Base-by-base conservation (phyloP, 2,329 filamentous ascomycete species). In the Fusarium chuoi region DNA sequence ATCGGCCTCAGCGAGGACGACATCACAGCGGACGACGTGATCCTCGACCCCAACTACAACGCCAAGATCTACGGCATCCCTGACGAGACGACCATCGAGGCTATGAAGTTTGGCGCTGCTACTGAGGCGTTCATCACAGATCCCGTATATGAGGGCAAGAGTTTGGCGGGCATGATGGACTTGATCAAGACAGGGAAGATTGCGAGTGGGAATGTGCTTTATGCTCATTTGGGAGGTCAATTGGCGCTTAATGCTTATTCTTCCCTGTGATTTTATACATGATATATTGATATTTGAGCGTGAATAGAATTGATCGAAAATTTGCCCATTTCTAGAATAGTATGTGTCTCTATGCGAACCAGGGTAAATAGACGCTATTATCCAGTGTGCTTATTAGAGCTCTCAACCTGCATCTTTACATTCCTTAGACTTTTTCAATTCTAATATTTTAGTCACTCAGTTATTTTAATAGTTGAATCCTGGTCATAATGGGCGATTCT, bases 141-240 rank as follows among this genome's bases (percentile, higher is more conserved):
- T 78, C 92, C 92, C 0, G 92, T 94, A 4, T 94, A 94, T 77
- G 92, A 93, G 82, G 92, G 92, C 3, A 94, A 94, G 87, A 92
- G 89, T 75, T 82, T 94, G 80, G 91, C 91, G 8, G 92, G 92
- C 0, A 87, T 94, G 90, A 89, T 93, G 74, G 90, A 91, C 78
- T 82, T 93, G 83, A 89, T 93, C 24, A 87, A 83, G 71, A 89
- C 87, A 57, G 91, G 88, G 0, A 89, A 91, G 79, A 90, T 94
- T 65, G 81, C 82, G 7, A 86, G 86, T 1, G 89, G 89, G n/a
- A 92, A 92, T 76, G 89, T 94, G 38, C 78, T 94, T 66, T 94
- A 93, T 81, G 91, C 91, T 3, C 92, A 94, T 81, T 80, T 93
- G 30, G 92, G 92, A 17, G 92, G 92, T 0, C 91, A 93, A 82